phyloP scores from a whole-genome alignment of 768 basidiomycete species.

The Mrakia blollopis region DNA sequence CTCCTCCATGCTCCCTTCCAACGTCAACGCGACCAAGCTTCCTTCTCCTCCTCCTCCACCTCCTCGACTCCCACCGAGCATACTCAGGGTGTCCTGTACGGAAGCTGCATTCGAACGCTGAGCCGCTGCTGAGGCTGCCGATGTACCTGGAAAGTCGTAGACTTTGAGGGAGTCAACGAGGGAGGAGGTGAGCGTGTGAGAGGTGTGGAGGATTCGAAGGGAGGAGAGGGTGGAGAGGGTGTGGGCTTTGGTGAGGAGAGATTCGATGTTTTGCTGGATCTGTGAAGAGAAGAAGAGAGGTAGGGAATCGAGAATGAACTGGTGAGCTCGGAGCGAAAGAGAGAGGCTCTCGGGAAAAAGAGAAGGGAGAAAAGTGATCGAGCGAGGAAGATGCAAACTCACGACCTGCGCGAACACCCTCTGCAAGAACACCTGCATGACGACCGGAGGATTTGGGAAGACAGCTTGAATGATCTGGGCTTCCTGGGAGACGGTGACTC shows the following conservation, averaged over 20 bases:
- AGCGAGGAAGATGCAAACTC: constrained; percentile 42
- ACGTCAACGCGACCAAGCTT: constrained; percentile 50
- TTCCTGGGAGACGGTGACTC: constrained; percentile 86
- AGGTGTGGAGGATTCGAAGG: constrained; percentile 80
- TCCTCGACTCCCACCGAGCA: constrained; percentile 5
- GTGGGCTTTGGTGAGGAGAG: constrained; percentile 68
- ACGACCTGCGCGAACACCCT: constrained; percentile 97
- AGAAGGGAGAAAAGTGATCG: not conserved
- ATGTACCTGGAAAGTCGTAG: constrained; percentile 65
- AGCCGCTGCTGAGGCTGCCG: constrained; percentile 38
- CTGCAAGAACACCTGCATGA: constrained; percentile 97
- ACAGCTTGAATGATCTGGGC: constrained; percentile 97
- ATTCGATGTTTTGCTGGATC: constrained; percentile 97
- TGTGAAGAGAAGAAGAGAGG: constrained; percentile 42
- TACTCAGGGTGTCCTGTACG: not conserved
- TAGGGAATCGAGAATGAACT: not conserved
- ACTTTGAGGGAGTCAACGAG: constrained; percentile 87
- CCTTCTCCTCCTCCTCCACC: constrained; percentile 15
- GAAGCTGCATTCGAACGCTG: not conserved
- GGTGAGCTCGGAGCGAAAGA: not conserved
- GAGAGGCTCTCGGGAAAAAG: not conserved
- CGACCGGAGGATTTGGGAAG: constrained; percentile 90
- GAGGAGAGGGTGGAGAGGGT: constrained; percentile 82
- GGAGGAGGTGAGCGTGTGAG: constrained; percentile 68
- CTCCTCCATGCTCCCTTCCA: constrained; percentile 95